Evolutionary conservation across 106 monocot genomes (phyloP), one percentile per base, ranked within the genome.

Genomic region (Acanthochlamys bracteata): DNA sequence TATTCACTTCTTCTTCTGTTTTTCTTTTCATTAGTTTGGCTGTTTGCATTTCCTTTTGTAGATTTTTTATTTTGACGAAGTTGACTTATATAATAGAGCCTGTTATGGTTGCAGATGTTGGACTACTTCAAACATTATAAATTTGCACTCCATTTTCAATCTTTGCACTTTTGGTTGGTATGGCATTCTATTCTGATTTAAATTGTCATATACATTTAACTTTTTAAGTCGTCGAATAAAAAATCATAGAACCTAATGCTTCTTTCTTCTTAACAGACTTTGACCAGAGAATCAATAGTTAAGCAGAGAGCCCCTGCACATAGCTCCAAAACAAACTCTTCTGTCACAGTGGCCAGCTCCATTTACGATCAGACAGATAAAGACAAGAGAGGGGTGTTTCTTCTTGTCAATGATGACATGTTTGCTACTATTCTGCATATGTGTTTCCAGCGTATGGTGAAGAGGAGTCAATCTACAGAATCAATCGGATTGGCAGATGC

Each of bases 151-250:
- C 98, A 98, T 79, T 89, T 92, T 61, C 92, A 83, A 19, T 78
- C 98, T 26, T 75, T 98, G 75, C 59, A 68, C 39, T 98, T 98
- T 86, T 98, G 98, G 92, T 74, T 89, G 85, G 98, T 98, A 82
- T 59, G 71, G 13, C 43, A 43, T 43, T 43, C 43, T 13, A 8
- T 43, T 43, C 43, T 13, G 13, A 43, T 43, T 7, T 13, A 13
- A 43, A 8, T 43, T 43, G 10, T 43, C 43, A 13, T 43, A 43
- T n/a, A n/a, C n/a, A n/a, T n/a, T n/a, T n/a, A n/a, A n/a, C n/a
- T 43, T 43, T 43, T 43, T 7, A 43, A 13, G 13, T 43, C 13
- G 43, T 43, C 7, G 7, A 43, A 43, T 43, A 13, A 43, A 13
- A 43, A 43, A 43, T 7, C 7, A 43, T 43, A 8, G 10, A 43